Percentiles rank a stretch among this genome's conserved stretches.
Conservation (phyloP, 495 filamentous ascomycete species). For the Ramalina peruviana region DNA sequence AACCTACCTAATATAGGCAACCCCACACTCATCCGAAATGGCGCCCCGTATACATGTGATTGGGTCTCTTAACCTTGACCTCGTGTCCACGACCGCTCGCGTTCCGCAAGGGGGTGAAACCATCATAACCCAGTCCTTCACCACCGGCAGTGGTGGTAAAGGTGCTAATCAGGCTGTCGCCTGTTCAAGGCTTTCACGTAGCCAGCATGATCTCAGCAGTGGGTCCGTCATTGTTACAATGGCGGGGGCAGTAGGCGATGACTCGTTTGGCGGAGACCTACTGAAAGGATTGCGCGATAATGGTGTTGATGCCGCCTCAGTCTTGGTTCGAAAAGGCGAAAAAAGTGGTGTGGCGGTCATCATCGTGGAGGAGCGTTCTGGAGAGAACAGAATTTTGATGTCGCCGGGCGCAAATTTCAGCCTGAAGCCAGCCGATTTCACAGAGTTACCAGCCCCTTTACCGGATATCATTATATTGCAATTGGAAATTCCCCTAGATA, state of each 20-base stretch:
- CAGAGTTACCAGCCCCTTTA: constrained; percentile 23
- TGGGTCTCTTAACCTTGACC: constrained; percentile 87
- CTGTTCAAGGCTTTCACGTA: constrained; percentile 47
- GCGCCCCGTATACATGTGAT: constrained; percentile 56
- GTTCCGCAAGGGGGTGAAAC: constrained; percentile 78
- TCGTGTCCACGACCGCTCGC: constrained; percentile 73
- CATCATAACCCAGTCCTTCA: constrained; percentile 63
- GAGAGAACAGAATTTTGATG: constrained; percentile 81
- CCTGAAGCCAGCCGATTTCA: constrained; percentile 28
- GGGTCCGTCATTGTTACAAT: constrained; percentile 50
- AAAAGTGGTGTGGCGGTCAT: constrained; percentile 72
- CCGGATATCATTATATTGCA: constrained; percentile 72
- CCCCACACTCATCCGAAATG: too few relatives aligned
- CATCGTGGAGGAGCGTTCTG: constrained; percentile 65
- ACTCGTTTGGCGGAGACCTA: constrained; percentile 45
- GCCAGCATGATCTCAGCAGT: constrained; percentile 23
- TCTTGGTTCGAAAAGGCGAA: constrained; percentile 32
- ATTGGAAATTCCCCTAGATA: constrained; percentile 66
- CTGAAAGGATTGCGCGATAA: constrained; percentile 31
- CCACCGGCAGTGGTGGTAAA: constrained; percentile 76
- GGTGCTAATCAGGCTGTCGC: constrained; percentile 94
- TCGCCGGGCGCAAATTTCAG: constrained; percentile 64
- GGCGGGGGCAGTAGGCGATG: constrained; percentile 69
- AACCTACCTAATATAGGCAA: too few relatives aligned
- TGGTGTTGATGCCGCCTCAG: constrained; percentile 46